Evolutionary conservation across 257 asterid genomes (phyloP).

Genomic region (Solanum tarijense): DNA sequence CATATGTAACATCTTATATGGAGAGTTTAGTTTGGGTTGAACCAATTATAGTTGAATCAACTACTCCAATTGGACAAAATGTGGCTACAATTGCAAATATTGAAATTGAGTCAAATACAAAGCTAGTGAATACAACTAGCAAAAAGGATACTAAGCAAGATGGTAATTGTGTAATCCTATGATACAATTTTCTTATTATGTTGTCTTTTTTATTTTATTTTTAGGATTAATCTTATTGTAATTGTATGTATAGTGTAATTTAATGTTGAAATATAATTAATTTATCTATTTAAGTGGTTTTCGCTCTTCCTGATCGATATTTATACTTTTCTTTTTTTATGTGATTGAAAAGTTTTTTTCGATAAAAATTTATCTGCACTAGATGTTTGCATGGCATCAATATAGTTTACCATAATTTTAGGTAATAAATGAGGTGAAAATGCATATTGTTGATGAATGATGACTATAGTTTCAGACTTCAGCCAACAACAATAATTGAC

Average conservation of each 20-base stretch:
- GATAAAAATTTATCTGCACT: background rate
- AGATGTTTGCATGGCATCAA: too few species aligned
- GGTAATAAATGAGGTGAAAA: background rate
- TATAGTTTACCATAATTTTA: too few species aligned
- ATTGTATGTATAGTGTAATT: background rate
- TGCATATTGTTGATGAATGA: background rate
- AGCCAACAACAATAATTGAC: background rate
- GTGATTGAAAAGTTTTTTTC: background rate
- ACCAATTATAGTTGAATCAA: background rate
- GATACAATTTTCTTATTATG: background rate
- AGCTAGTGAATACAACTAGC: background rate
- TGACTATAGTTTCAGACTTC: background rate
- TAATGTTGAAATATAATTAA: background rate
- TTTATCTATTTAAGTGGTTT: background rate
- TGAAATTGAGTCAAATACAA: background rate
- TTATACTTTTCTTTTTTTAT: background rate
- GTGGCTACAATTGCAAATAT: background rate
- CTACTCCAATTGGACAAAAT: background rate
- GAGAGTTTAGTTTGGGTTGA: background rate
- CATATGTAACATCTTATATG: background rate
- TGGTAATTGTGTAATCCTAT: background rate
- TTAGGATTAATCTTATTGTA: background rate
- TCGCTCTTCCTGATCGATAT: background rate
- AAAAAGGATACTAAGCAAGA: background rate
- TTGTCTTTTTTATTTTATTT: background rate